Evolutionary conservation across 179 eudicot genomes (phyloP).

Genomic region (Vitellaria paradoxa): DNA sequence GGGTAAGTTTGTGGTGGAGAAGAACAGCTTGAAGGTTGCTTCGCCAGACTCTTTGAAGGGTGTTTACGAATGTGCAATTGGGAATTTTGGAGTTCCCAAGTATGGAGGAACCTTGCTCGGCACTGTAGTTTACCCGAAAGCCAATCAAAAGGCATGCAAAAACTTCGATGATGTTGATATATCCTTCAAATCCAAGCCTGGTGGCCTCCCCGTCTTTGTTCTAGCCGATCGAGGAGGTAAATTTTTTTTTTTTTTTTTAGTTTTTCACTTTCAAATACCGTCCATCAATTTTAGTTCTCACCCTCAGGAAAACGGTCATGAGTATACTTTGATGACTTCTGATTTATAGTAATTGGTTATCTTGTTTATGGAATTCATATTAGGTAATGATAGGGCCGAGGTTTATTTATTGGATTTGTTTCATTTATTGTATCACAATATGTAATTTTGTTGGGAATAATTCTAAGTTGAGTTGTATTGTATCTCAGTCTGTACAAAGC

Average conservation of each 20-base stretch:
- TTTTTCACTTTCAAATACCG: neutral
- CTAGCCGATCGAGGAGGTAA: slow-evolving; percentile 88
- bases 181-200: slow-evolving; percentile 59
- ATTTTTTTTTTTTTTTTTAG: neutral
- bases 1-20: slow-evolving; percentile 89
- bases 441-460: neutral
- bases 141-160: slow-evolving; percentile 66
- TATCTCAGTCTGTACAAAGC: neutral
- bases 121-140: slow-evolving; percentile 61
- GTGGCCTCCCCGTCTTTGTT: slow-evolving; percentile 71
- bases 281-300: too few relatives aligned
- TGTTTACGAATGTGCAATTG: slow-evolving; percentile 79
- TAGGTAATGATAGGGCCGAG: too few relatives aligned
- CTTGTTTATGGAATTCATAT: too few relatives aligned
- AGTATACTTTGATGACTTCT: too few relatives aligned
- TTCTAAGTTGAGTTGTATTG: too few relatives aligned
- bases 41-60: slow-evolving; percentile 58
- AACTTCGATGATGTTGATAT: slow-evolving; percentile 41
- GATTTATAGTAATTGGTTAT: too few relatives aligned
- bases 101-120: slow-evolving; percentile 90
- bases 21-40: slow-evolving; percentile 70
- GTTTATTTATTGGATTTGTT: neutral
- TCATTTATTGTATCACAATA: neutral
- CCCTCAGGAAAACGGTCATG: too few relatives aligned
- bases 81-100: slow-evolving; percentile 90